A percentile compares a stretch with the other conserved stretches of the same genome.
phyloP scores from a whole-genome alignment of 768 basidiomycete genomes.

The Hericium rajendrae region DNA sequence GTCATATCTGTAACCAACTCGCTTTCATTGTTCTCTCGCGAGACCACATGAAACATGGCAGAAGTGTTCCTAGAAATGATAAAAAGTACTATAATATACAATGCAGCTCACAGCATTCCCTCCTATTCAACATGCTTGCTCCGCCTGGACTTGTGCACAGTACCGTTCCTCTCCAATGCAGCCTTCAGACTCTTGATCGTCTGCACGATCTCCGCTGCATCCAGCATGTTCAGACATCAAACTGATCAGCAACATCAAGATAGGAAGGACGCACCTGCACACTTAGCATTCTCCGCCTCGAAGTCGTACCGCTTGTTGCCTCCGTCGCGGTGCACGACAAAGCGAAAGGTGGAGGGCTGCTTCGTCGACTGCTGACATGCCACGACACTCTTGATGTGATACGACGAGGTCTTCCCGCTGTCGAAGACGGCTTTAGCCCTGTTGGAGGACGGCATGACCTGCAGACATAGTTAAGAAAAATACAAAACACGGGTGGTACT shows the following conservation, averaged over 20 bases:
- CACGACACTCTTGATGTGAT: constrained; percentile 81
- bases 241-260: background rate
- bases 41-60: too few species aligned
- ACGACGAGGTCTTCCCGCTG: constrained; percentile 83
- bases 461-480: constrained; percentile 7
- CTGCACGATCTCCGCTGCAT: constrained; percentile 66
- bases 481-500: background rate
- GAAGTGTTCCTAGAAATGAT: too few species aligned
- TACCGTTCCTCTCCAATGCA: constrained; percentile 54
- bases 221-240: background rate
- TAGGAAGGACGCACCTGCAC: constrained; percentile 54
- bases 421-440: constrained; percentile 75
- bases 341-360: constrained; percentile 76
- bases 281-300: constrained; percentile 81
- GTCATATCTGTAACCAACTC: too few species aligned
- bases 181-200: constrained; percentile 58
- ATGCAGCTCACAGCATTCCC: constrained; percentile 5
- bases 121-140: constrained; percentile 45
- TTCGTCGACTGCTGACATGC: constrained; percentile 80
- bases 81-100: background rate
- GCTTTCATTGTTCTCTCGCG: too few species aligned
- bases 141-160: constrained; percentile 50
- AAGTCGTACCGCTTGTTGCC: constrained; percentile 92
- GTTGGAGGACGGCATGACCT: constrained; percentile 86
- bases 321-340: constrained; percentile 67